phyloP scores from a whole-genome alignment of 2,329 filamentous ascomycete species.

The Pseudogymnoascus sp. region DNA sequence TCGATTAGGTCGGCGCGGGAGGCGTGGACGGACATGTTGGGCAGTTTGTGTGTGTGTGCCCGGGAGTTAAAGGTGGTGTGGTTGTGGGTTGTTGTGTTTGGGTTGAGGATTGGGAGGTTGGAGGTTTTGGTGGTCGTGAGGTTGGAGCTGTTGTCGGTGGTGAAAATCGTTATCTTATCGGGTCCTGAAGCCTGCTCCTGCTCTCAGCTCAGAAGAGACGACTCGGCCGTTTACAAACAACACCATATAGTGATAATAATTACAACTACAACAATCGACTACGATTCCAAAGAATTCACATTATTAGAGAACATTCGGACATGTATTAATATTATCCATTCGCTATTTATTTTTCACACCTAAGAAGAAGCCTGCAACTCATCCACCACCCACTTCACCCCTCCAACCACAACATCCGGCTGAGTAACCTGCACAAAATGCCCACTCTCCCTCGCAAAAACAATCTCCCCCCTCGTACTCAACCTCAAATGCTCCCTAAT shows the following conservation, averaged over 20 bases:
- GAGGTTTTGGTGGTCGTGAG: not conserved
- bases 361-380: slow-evolving; percentile 12
- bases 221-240: not conserved
- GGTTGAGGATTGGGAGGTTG: not conserved
- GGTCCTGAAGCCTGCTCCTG: not conserved
- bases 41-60: not conserved
- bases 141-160: not conserved
- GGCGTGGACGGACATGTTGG: slow-evolving; percentile 9
- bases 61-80: too few relatives aligned
- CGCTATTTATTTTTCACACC: not conserved
- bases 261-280: not conserved
- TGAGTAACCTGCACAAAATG: slow-evolving; percentile 32
- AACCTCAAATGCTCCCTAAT: slow-evolving; percentile 26
- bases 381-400: slow-evolving; percentile 29
- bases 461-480: slow-evolving; percentile 26
- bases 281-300: not conserved
- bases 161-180: slow-evolving; percentile 7
- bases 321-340: not conserved
- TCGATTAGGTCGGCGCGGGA: slow-evolving; percentile 6
- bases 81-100: not conserved
- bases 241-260: not conserved
- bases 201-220: not conserved
- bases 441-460: slow-evolving; percentile 30
- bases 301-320: not conserved
- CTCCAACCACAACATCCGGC: slow-evolving; percentile 31